Evolutionary conservation across 257 asterid species (phyloP), one percentile per base, ranked within the genome.

Genomic region (Gentiana dahurica): DNA sequence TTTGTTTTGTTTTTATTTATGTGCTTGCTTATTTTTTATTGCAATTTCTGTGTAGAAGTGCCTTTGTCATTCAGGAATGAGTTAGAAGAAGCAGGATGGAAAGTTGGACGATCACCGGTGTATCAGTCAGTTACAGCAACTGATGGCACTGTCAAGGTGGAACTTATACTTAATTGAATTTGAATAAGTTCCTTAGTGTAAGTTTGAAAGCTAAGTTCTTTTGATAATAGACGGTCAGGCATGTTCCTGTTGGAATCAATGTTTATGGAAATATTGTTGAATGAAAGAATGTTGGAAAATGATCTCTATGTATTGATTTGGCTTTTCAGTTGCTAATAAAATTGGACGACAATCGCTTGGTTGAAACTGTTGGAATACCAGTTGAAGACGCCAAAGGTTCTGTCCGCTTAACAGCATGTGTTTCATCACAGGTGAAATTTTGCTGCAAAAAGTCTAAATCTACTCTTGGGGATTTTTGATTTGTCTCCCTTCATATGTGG

Each of bases 351-450:
- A 85, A 79, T 65, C 77, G 87, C 69, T 71, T 91, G 74, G 98
- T 91, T 58, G 98, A 91, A 75, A 91, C 96, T 58, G 98, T 91
- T 65, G 98, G 98, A 60, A 91, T 91, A 58, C 98, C 96, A 54
- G 89, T 76, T 61, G 74, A 71, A 56, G 89, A 79, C 65, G 76
- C 61, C 55, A 77, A 74, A 69, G 95, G 96, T 61, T 85, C 93
- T 54, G 62, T 49, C 55, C 89, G 98, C 62, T 75, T 91, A 71
- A 91, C 98, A 59, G 98, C 95, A 49, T 91, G 98, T 73, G 90
- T 91, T 60, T 91, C 96, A 49, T 91, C 98, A 15, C 98, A 91
- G 94, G 98, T 87, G 58, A 63, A 43, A 51, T 65, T 62, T 46
- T 34, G 8, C 51, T 45, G 11, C 39, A 38, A 49, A 49, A 38